These are phyloP conservation scores for Westerdykella sp. DNA, from an alignment of 2,329 filamentous ascomycete species.

Conservation along the genomic window DNA sequence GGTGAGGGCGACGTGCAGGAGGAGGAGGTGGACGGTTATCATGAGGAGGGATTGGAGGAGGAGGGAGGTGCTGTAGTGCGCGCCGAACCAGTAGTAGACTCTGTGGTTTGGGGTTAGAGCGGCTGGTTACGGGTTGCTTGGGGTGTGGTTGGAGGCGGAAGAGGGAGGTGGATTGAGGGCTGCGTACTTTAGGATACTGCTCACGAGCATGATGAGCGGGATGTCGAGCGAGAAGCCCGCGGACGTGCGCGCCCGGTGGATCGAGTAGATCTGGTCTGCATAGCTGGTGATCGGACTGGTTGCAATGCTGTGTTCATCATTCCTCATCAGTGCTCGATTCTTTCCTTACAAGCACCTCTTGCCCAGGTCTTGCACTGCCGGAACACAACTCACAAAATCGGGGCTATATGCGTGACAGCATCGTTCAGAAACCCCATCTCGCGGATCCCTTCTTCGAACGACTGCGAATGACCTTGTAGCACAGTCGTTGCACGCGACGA, in stretches of 20 bases:
- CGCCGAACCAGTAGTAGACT: constrained; percentile 61
- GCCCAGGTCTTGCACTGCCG: not conserved
- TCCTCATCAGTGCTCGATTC: no score
- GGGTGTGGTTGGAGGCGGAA: not conserved
- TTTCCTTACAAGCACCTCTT: not conserved
- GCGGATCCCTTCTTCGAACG: no score
- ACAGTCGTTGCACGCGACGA: no score
- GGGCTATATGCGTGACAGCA: constrained; percentile 33
- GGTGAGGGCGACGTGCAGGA: constrained; percentile 56
- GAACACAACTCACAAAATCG: constrained; percentile 28
- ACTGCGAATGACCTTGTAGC: no score
- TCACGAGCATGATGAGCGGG: constrained; percentile 60
- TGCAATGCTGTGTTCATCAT: constrained; percentile 44
- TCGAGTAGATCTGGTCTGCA: constrained; percentile 60
- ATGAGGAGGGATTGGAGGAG: constrained; percentile 56
- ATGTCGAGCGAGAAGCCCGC: constrained; percentile 62
- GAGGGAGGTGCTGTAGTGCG: constrained; percentile 53
- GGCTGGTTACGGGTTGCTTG: not conserved
- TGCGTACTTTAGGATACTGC: constrained; percentile 55
- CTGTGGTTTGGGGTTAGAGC: constrained; percentile 27
- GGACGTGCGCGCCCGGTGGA: constrained; percentile 54
- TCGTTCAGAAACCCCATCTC: constrained; percentile 34
- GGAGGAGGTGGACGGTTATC: constrained; percentile 52
- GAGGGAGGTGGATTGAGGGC: not conserved
- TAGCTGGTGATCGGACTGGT: constrained; percentile 60